Base-by-base conservation (phyloP, 495 filamentous ascomycete genomes). In the Halenospora varia region DNA sequence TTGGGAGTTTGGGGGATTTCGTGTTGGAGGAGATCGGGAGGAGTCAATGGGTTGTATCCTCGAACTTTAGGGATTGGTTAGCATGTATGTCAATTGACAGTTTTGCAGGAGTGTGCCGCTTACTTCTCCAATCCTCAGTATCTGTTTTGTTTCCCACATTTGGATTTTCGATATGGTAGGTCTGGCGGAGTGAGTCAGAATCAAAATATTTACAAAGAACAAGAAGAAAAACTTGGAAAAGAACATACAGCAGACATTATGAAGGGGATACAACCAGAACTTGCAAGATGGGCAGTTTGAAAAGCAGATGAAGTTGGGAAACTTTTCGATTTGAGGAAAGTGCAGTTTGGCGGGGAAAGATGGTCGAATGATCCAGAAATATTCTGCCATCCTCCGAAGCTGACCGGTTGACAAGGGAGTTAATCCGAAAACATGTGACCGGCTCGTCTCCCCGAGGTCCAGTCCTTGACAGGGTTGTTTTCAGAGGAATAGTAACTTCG, bases 11-110 rank as follows among this genome's bases (percentile, higher is more conserved):
- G 83, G 40, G 83, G 77, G 66, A 97, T 92, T 72, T 99, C 92
- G 78, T 92, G 88, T 73, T 97, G 94, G 57, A 99, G 89, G 47
- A 97, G 86, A 66, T 96, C 88, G 42, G 95, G 95, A 3, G 95
- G 87, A 24, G 88, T 96, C 50, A 97, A 77, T 60, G 95, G 95
- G 70, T 96, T 97, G 82, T 96, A 90, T 55, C 90, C 90, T 52
- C 82, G 83, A 75, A 94, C 90, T 94, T 62, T 41, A 26, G 24
- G 0, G n/a, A 23, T 42, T 15, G 47, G 19, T 48, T 18, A 60
- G 56, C 10, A 2, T 60, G 48, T 56, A 51, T 56, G 49, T 53
- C 18, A 49, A 48, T 59, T 40, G 20, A 6, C 48, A 25, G 26
- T 48, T n/a, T 25, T 13, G 15, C 44, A 49, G 26, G 25, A 15